Evolutionary conservation across 2,329 filamentous ascomycete genomes (phyloP).

Genomic region (Fusarium staphyleae): DNA sequence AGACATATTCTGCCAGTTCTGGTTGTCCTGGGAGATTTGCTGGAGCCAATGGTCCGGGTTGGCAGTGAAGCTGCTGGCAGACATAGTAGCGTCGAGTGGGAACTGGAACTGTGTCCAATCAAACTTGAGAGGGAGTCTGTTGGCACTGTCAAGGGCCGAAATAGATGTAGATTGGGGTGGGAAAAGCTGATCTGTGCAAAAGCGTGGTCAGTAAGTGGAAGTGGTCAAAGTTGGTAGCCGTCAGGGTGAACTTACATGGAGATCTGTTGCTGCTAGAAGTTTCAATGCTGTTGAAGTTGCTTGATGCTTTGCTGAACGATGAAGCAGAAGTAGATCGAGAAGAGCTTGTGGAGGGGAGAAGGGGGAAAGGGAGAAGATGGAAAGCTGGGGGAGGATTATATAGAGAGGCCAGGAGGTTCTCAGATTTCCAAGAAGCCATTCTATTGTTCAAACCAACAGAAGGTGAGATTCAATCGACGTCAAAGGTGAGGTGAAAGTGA

Average conservation of each 20-base stretch:
- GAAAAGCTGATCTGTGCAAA: neutral
- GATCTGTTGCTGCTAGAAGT: neutral
- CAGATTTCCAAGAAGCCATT: neutral
- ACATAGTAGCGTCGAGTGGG: no score
- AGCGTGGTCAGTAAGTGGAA: neutral
- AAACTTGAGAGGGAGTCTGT: no score
- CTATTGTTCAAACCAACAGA: slow-evolving; percentile 3
- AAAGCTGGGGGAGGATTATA: slow-evolving; percentile 3
- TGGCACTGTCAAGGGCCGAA: neutral
- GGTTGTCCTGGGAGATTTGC: no score
- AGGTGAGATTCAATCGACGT: neutral
- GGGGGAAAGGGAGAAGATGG: neutral
- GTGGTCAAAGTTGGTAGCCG: neutral
- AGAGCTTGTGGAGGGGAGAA: neutral
- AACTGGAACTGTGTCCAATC: no score
- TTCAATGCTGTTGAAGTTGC: neutral
- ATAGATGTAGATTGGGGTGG: neutral
- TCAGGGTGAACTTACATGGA: neutral
- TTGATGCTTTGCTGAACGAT: neutral
- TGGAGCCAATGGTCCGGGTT: no score
- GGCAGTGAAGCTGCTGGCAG: no score
- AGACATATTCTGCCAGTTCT: no score
- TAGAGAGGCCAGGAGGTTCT: neutral
- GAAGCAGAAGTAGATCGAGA: neutral
- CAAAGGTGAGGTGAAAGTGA: neutral